Evolutionary conservation across 306 rosid genomes (phyloP).

Genomic region (Dryas alaskensis): DNA sequence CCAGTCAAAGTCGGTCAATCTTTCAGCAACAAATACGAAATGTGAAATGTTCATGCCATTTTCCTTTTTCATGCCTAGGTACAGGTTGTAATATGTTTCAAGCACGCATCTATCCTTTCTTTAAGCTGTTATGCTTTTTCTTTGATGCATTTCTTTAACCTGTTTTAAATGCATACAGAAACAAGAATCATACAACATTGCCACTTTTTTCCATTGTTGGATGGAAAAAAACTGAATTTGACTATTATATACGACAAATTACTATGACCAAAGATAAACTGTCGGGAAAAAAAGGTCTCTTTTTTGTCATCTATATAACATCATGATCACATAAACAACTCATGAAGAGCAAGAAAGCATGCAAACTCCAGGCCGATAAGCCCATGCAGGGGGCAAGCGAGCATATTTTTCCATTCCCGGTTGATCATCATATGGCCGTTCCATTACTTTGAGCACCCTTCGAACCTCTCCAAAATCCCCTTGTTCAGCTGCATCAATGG

Average conservation of each 20-base stretch:
- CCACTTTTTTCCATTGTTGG: background rate
- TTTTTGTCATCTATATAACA: conserved; percentile 21
- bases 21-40: too few species aligned
- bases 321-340: conserved; percentile 27
- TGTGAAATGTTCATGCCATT: too few species aligned
- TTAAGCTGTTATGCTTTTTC: background rate
- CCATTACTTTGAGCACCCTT: conserved; percentile 76
- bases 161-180: background rate
- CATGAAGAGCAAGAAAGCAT: conserved; percentile 99
- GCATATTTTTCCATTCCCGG: conserved; percentile 99
- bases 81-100: too few species aligned
- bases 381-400: conserved; percentile 99
- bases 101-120: background rate
- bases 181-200: conserved; percentile 5
- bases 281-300: background rate
- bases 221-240: background rate
- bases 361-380: conserved; percentile 95
- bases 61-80: background rate
- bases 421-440: conserved; percentile 88
- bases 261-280: background rate
- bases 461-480: conserved; percentile 86
- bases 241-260: conserved; percentile 33
- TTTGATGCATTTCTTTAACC: background rate
- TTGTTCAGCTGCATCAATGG: conserved; percentile 91
- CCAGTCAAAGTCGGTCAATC: too few species aligned